Percentiles rank a stretch among this genome's conserved stretches.
phyloP scores from a whole-genome alignment of 352 stramenopile genomes.

The Globisporangium viniferum region DNA sequence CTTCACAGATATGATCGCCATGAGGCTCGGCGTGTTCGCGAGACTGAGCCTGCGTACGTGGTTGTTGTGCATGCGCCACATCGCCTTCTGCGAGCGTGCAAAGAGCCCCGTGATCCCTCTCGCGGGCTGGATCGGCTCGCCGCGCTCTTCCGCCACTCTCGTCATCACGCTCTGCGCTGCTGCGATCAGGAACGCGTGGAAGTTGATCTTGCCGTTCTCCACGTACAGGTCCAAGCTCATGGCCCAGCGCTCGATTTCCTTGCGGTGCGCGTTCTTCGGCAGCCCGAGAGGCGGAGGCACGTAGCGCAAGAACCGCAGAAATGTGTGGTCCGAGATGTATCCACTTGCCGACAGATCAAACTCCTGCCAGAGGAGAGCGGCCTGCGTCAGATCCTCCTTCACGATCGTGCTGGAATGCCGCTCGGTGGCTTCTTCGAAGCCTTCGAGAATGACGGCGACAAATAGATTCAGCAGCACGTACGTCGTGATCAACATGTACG shows the following conservation, averaged over 20 bases:
- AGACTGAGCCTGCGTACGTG: conserved; percentile 16
- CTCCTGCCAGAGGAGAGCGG: conserved; percentile 31
- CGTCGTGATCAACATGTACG: conserved; percentile 56
- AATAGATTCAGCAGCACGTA: conserved; percentile 82
- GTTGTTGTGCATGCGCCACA: conserved; percentile 17
- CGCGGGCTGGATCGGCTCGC: conserved; percentile 26
- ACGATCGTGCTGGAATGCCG: conserved; percentile 33
- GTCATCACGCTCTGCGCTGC: conserved; percentile 31
- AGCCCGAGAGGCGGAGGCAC: conserved; percentile 40
- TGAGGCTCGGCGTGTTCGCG: conserved; percentile 19
- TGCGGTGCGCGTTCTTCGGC: conserved; percentile 18
- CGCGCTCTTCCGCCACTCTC: conserved; percentile 23
- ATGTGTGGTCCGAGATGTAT: conserved; percentile 35
- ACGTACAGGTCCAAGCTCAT: conserved; percentile 29
- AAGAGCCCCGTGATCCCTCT: conserved; percentile 26
- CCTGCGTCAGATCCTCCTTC: conserved; percentile 32
- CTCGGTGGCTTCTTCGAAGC: conserved; percentile 60
- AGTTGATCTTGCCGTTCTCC: conserved; percentile 29
- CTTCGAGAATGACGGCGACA: conserved; percentile 77
- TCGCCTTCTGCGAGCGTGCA: conserved; percentile 22
- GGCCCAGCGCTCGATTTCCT: conserved; percentile 33
- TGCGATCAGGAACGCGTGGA: conserved; percentile 38
- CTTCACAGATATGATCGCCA: conserved; percentile 32
- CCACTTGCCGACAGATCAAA: conserved; percentile 31
- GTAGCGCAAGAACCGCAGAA: conserved; percentile 35